Evolutionary conservation across 768 basidiomycete species (phyloP), one percentile per base, ranked within the genome.

Genomic region (Panus rudis): DNA sequence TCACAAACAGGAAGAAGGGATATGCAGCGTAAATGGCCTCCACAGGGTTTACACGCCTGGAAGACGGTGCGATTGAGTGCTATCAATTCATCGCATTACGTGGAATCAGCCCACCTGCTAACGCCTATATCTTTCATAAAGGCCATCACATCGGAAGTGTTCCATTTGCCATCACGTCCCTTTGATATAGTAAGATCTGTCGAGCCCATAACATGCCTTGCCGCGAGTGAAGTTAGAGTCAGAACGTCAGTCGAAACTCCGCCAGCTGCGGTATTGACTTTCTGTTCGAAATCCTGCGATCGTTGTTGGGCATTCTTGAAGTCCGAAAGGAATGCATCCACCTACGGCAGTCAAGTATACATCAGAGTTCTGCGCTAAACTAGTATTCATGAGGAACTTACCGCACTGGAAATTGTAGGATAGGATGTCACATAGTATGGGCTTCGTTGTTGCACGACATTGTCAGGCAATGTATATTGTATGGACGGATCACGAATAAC

Each of bases 21-120:
- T 58, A 57, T 8, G 60, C 48, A 2, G 61, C 52, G 41, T 55
- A 63, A 17, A 65, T 48, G 1, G 54, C 52, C 39, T 65, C 63
- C 2, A 65, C 62, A 4, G 63, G 60, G 41, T 56, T 63, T 10
- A 63, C 56, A 4, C 59, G 52, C 12, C 56, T 52, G 39, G 11
- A 35, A 37, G 10, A 12, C 6, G 32, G 3, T 20, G 12, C 22
- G 4, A 35, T 8, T 3, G 23, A 6, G 6, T 10, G n/a, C 28
- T n/a, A 10, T n/a, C 10, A 10, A n/a, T 10, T 10, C 28, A 10
- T 10, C n/a, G 28, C 10, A 10, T 10, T n/a, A 26, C 19, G 14
- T 38, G 4, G 19, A 14, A n/a, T 7, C 17, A 41, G 28, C 39
- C 8, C 25, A 42, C 37, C 46, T 40, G 6, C 12, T 25, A 8